A percentile compares a stretch with the other conserved stretches of the same genome.
Conservation (phyloP, 768 basidiomycete genomes). For the Naganishia randhawae region DNA sequence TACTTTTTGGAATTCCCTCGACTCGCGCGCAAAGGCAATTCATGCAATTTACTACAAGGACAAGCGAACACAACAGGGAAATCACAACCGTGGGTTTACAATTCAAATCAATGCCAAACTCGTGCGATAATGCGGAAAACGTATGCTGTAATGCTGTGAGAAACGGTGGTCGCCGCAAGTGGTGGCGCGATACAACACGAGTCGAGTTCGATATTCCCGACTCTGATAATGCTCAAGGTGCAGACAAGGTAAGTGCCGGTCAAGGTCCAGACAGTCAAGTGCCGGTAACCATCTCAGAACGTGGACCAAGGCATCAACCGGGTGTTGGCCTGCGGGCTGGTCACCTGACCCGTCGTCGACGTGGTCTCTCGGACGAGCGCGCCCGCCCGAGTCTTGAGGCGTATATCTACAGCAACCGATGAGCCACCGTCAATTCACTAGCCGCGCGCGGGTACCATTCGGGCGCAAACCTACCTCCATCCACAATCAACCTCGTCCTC, state of each 20-base stretch:
- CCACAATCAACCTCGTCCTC: constrained; percentile 22
- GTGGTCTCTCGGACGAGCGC: not conserved
- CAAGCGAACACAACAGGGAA: not conserved
- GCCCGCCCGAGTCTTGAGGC: not conserved
- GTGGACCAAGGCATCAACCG: constrained; percentile 20
- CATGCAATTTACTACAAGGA: not conserved
- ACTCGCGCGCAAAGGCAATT: too few relatives aligned
- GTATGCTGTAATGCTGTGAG: not conserved
- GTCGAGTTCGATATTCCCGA: too few relatives aligned
- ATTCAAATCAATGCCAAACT: not conserved
- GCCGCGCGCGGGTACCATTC: too few relatives aligned
- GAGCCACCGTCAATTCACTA: not conserved
- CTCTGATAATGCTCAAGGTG: too few relatives aligned
- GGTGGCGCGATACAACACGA: too few relatives aligned
- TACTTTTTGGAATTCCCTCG: constrained; percentile 10
- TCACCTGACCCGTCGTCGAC: not conserved
- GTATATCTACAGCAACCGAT: not conserved
- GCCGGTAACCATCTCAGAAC: not conserved
- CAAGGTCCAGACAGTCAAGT: not conserved
- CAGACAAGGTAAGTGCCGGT: too few relatives aligned
- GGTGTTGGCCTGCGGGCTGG: not conserved
- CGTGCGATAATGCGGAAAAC: too few relatives aligned
- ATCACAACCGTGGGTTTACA: not conserved
- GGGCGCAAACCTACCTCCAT: constrained; percentile 23
- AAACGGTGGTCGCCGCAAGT: not conserved